Percentiles rank a stretch among this genome's conserved stretches.
These are phyloP conservation scores for Irpex sp. DNA, from an alignment of 1,284 basidiomycete genomes.

Conservation along the genomic window DNA sequence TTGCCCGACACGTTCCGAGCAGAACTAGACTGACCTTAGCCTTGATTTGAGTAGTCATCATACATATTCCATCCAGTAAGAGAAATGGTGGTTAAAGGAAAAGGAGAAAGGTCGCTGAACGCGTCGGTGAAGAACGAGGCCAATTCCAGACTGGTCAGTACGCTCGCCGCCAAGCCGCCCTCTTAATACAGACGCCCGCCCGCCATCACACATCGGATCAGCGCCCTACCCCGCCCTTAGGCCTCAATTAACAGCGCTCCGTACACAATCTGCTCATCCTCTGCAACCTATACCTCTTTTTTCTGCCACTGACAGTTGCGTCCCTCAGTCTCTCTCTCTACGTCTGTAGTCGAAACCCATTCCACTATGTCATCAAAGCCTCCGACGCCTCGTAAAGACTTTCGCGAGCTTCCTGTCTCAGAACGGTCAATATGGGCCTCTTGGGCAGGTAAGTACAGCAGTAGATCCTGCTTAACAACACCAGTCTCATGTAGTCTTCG, in stretches of 20 bases:
- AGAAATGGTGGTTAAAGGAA: background rate
- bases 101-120: background rate
- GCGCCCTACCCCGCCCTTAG: no score
- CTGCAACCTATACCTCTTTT: background rate
- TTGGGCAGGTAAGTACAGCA: constrained; percentile 26
- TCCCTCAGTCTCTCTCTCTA: background rate
- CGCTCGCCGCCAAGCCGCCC: background rate
- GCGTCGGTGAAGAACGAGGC: constrained; percentile 2
- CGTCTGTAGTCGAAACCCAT: background rate
- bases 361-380: background rate
- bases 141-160: constrained; percentile 3
- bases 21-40: constrained; percentile 25
- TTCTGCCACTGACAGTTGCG: background rate
- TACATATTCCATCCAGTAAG: background rate
- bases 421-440: constrained; percentile 32
- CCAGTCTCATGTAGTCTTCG: background rate
- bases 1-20: constrained; percentile 18
- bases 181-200: background rate
- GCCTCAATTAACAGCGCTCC: no score
- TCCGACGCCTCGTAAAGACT: background rate
- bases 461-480: background rate
- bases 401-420: constrained; percentile 9
- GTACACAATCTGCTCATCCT: no score
- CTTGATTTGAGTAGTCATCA: constrained; percentile 27
- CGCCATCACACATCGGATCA: background rate